Percentiles rank a stretch among this genome's conserved stretches.
Conservation (phyloP, 495 filamentous ascomycete species). For the Rhypophila decipiens region DNA sequence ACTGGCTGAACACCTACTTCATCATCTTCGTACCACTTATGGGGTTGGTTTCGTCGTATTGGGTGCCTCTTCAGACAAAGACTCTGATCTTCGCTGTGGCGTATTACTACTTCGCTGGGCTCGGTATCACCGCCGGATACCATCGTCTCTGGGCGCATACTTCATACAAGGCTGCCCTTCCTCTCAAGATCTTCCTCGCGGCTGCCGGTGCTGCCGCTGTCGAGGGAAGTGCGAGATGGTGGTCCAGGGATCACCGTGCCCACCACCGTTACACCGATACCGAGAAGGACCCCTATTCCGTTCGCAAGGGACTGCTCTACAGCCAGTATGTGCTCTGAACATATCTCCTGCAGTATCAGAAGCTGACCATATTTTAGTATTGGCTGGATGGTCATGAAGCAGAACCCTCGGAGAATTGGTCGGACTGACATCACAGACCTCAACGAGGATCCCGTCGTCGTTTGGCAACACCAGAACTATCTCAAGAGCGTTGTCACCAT, state of each 20-base stretch:
- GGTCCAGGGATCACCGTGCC: conserved; percentile 83
- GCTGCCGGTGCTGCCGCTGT: conserved; percentile 90
- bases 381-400: conserved; percentile 90
- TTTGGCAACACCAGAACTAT: conserved; percentile 93
- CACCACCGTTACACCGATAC: conserved; percentile 99
- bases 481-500: conserved; percentile 82
- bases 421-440: conserved; percentile 95
- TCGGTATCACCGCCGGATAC: conserved; percentile 78
- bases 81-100: conserved; percentile 74
- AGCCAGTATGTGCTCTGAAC: too few relatives aligned
- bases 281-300: conserved; percentile 97
- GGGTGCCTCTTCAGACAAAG: conserved; percentile 69
- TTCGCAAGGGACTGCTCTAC: conserved; percentile 95
- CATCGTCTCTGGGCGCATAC: conserved; percentile 94
- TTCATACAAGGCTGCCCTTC: conserved; percentile 83
- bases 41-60: conserved; percentile 71
- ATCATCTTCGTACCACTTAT: conserved; percentile 79
- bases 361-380: too few relatives aligned
- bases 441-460: conserved; percentile 89
- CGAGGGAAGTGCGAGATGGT: conserved; percentile 95
- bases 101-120: conserved; percentile 89
- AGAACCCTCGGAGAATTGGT: conserved; percentile 88
- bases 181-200: conserved; percentile 88
- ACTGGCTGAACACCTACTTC: conserved; percentile 86
- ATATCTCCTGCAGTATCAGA: too few relatives aligned